phyloP scores from a whole-genome alignment of 169 alveolate genomes.

The Cryptosporidium sp. region DNA sequence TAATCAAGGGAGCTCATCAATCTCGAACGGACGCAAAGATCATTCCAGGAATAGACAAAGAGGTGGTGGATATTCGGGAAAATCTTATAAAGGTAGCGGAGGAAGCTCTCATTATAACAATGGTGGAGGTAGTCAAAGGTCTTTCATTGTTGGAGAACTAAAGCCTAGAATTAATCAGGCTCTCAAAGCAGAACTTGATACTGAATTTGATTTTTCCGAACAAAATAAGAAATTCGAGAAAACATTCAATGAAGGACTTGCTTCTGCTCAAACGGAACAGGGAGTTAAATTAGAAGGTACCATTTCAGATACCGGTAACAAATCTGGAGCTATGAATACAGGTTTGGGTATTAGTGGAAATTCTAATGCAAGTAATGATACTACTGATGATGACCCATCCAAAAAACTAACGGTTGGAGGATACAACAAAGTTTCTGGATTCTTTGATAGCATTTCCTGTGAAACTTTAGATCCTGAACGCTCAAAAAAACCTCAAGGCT shows the following conservation, averaged over 20 bases:
- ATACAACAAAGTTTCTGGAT: slow-evolving; percentile 58
- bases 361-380: not conserved
- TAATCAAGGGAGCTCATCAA: not conserved
- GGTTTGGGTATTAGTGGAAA: not conserved
- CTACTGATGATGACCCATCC: not conserved
- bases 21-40: slow-evolving; percentile 4
- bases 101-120: slow-evolving; percentile 32
- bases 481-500: slow-evolving; percentile 25
- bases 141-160: slow-evolving; percentile 70
- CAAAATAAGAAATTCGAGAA: slow-evolving; percentile 71
- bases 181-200: slow-evolving; percentile 75
- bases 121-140: slow-evolving; percentile 30
- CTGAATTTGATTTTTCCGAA: slow-evolving; percentile 72
- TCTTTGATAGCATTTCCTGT: slow-evolving; percentile 71
- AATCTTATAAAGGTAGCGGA: not conserved
- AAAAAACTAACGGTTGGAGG: slow-evolving; percentile 54
- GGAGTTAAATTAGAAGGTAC: not conserved
- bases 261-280: not conserved
- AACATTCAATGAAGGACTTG: slow-evolving; percentile 16
- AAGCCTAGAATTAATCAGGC: slow-evolving; percentile 69
- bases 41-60: slow-evolving; percentile 46
- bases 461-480: slow-evolving; percentile 71
- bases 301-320: not conserved
- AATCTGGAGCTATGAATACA: not conserved
- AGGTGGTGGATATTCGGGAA: slow-evolving; percentile 16